phyloP scores from a whole-genome alignment of 306 rosid species.

The Cicer yamashitae region DNA sequence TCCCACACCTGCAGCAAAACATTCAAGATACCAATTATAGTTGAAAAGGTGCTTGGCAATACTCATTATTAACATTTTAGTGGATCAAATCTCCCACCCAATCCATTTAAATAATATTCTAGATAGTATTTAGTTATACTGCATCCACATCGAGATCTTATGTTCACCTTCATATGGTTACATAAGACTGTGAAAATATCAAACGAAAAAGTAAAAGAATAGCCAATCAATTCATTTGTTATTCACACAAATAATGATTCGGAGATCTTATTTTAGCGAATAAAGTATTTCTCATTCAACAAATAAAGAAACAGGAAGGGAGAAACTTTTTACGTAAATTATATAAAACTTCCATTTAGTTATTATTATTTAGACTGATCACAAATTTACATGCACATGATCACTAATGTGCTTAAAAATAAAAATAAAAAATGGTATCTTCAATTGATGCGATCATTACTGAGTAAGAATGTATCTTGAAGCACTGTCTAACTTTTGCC shows the following conservation, averaged over 20 bases:
- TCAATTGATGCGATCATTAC: constrained; percentile 16
- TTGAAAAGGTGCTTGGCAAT: constrained; percentile 2
- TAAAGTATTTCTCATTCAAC: constrained; percentile 4
- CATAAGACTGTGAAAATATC: background rate
- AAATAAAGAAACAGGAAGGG: constrained; percentile 9
- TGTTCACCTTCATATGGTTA: constrained; percentile 26
- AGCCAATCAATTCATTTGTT: constrained; percentile 12
- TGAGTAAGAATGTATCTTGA: constrained; percentile 9
- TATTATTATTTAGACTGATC: constrained; percentile 7
- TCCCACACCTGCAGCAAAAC: constrained; percentile 69
- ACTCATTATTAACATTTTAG: constrained; percentile 6
- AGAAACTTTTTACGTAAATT: constrained; percentile 6
- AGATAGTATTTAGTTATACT: constrained; percentile 17
- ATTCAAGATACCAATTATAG: constrained; percentile 33
- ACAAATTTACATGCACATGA: constrained; percentile 4
- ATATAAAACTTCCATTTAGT: constrained; percentile 14
- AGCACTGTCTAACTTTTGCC: constrained; percentile 15
- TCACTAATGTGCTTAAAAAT: constrained; percentile 16
- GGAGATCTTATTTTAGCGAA: constrained; percentile 16
- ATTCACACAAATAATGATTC: constrained; percentile 30
- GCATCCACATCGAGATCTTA: constrained; percentile 18
- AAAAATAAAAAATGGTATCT: background rate
- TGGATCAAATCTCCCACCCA: constrained; percentile 27
- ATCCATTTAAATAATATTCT: constrained; percentile 28
- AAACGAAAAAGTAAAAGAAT: constrained; percentile 19